A percentile compares a stretch with the other conserved stretches of the same genome.
Evolutionary conservation across 352 stramenopile species (phyloP).

Genomic region (Thraustotheca clavata): DNA sequence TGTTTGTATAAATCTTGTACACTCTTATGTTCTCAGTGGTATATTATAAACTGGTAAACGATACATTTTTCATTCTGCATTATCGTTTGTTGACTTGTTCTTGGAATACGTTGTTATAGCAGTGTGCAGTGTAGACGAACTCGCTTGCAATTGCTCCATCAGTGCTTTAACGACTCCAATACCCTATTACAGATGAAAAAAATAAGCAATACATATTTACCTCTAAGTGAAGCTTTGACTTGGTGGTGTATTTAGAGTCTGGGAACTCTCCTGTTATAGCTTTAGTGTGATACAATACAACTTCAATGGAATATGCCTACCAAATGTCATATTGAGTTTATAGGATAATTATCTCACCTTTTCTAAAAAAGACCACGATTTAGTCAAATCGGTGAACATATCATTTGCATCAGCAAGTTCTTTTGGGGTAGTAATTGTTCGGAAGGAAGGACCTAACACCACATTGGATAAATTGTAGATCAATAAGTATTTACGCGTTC

Average conservation of each 20-base stretch:
- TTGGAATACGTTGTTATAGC: not conserved
- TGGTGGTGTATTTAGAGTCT: not conserved
- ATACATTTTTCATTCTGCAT: not conserved
- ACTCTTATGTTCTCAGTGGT: too few relatives aligned
- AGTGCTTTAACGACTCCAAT: constrained; percentile 1
- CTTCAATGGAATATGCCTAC: constrained; percentile 11
- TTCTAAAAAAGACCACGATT: constrained; percentile 1
- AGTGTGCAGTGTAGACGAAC: not conserved
- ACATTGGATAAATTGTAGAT: not conserved
- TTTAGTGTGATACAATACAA: not conserved
- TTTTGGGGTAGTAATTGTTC: not conserved
- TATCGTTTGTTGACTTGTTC: not conserved
- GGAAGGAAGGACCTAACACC: not conserved
- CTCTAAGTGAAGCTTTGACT: not conserved
- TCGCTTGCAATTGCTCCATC: not conserved
- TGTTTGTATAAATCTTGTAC: too few relatives aligned
- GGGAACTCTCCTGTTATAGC: not conserved
- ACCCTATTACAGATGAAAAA: not conserved
- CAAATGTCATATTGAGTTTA: not conserved
- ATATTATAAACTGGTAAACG: too few relatives aligned
- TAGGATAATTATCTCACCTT: not conserved
- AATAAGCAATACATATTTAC: not conserved
- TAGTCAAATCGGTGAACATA: not conserved
- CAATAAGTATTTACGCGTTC: not conserved
- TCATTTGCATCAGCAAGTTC: not conserved